These are phyloP conservation scores for Stephanodiscus triporus DNA, from an alignment of 108 stramenopile genomes.

Conservation along the genomic window DNA sequence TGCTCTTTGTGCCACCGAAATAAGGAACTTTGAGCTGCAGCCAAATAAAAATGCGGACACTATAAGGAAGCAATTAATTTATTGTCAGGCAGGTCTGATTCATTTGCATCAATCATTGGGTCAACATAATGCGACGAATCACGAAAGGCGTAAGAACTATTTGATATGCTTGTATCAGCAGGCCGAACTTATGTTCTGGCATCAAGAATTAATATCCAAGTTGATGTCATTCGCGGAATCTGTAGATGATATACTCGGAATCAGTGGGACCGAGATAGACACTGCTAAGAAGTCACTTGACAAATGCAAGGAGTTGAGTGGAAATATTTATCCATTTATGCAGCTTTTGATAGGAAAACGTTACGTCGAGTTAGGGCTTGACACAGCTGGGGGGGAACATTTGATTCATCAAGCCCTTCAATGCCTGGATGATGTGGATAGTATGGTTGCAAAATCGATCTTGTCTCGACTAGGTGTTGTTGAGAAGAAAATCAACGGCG, in stretches of 20 bases:
- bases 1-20: conserved; percentile 25
- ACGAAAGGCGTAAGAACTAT: conserved; percentile 34
- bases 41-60: neutral
- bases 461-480: conserved; percentile 15
- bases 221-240: conserved; percentile 15
- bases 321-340: conserved; percentile 22
- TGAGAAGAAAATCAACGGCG: conserved; percentile 14
- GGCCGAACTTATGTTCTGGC: conserved; percentile 32
- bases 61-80: conserved; percentile 22
- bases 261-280: conserved; percentile 15
- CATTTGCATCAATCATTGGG: conserved; percentile 30
- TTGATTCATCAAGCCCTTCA: conserved; percentile 8
- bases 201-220: conserved; percentile 13
- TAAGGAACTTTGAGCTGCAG: conserved; percentile 19
- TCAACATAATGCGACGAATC: conserved; percentile 33
- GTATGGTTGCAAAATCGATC: conserved; percentile 8
- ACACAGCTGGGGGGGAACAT: conserved; percentile 6
- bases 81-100: conserved; percentile 29
- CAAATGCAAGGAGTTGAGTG: conserved; percentile 23
- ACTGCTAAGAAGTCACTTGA: conserved; percentile 4
- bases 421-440: conserved; percentile 13
- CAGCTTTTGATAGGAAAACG: conserved; percentile 16
- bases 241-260: conserved; percentile 16
- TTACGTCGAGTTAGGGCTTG: conserved; percentile 10
- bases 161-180: conserved; percentile 32